phyloP scores from a whole-genome alignment of 140 eudicot species.

The Cichorium intybus region DNA sequence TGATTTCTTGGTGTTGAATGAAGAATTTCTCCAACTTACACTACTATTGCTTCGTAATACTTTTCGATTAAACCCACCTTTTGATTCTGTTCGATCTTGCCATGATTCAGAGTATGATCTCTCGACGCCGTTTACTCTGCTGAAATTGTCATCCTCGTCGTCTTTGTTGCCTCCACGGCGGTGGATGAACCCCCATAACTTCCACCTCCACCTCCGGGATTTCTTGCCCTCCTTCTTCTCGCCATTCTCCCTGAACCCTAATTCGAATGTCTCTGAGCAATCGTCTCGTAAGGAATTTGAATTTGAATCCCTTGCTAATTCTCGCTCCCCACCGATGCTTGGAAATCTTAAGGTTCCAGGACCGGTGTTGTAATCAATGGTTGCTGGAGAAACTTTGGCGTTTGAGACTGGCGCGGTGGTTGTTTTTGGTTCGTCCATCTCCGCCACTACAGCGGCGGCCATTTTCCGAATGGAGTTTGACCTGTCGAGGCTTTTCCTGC shows the following conservation, averaged over 20 bases:
- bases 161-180: conserved; percentile 48
- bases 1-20: conserved; percentile 28
- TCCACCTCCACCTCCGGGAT: conserved; percentile 77
- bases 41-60: conserved; percentile 75
- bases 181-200: conserved; percentile 73
- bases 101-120: conserved; percentile 76
- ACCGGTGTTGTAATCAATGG: conserved; percentile 42
- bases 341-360: conserved; percentile 32
- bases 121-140: conserved; percentile 65
- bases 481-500: conserved; percentile 80
- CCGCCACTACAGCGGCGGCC: conserved; percentile 78
- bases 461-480: conserved; percentile 69
- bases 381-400: conserved; percentile 60
- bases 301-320: conserved; percentile 45
- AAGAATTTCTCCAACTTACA: conserved; percentile 83
- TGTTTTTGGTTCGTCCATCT: conserved; percentile 58
- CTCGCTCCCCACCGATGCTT: conserved; percentile 43
- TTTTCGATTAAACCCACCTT: conserved; percentile 39
- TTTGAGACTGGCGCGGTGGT: conserved; percentile 21
- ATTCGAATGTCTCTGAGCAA: conserved; percentile 65
- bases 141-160: conserved; percentile 53
- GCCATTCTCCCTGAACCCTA: conserved; percentile 56
- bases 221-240: conserved; percentile 70
- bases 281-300: conserved; percentile 78
- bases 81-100: conserved; percentile 56